Evolutionary conservation across 169 alveolate genomes (phyloP).

Genomic region (Eimeria zaria): DNA sequence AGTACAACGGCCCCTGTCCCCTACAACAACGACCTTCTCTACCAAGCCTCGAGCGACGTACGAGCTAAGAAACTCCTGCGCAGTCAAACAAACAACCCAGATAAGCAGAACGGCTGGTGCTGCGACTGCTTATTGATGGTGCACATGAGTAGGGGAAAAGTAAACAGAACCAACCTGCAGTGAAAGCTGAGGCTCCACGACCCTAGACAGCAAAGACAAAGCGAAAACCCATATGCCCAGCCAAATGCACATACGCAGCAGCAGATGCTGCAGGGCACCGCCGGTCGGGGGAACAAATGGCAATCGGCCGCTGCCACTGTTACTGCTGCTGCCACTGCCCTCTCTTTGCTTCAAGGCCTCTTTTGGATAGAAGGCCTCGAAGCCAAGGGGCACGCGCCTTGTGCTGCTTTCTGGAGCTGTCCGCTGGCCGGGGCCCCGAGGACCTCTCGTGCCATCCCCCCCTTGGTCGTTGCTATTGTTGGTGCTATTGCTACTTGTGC

Average conservation of each 20-base stretch:
- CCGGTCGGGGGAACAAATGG: constrained; percentile 60
- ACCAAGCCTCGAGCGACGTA: constrained; percentile 82
- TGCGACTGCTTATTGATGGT: background rate
- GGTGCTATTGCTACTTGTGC: constrained; percentile 25
- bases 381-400: constrained; percentile 70
- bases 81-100: background rate
- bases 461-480: background rate
- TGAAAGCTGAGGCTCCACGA: constrained; percentile 71
- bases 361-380: constrained; percentile 53
- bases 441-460: constrained; percentile 7
- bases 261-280: constrained; percentile 73
- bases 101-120: background rate
- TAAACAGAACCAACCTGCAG: constrained; percentile 36
- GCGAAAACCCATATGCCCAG: constrained; percentile 71
- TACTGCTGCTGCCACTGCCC: constrained; percentile 40
- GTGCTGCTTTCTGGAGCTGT: constrained; percentile 3
- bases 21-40: constrained; percentile 73
- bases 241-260: constrained; percentile 65
- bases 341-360: constrained; percentile 42
- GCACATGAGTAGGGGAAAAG: background rate
- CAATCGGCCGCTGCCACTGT: constrained; percentile 60
- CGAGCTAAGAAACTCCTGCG: constrained; percentile 75
- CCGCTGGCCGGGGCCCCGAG: constrained; percentile 1
- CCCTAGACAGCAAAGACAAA: constrained; percentile 28
- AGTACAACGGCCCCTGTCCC: constrained; percentile 79